Conservation (phyloP, 2,329 filamentous ascomycete species). For the Penicillium hesseltinei region DNA sequence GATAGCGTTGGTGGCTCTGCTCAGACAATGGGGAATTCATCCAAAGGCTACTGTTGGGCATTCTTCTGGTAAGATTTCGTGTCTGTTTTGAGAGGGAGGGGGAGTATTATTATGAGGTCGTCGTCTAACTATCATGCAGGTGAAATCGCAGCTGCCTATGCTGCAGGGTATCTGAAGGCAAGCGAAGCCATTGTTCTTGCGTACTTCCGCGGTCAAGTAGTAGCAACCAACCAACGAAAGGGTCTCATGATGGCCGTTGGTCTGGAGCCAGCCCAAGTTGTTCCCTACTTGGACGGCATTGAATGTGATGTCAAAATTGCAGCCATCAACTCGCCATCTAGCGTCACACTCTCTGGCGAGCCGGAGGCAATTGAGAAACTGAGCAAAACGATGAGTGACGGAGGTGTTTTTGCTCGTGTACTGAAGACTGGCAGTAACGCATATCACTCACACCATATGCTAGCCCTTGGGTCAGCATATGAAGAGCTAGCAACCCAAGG, state of each 20-base stretch:
- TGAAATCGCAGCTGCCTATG: slow-evolving; percentile 34
- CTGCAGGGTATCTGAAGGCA: slow-evolving; percentile 11
- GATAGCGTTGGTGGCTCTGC: slow-evolving; percentile 27
- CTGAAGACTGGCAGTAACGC: background rate
- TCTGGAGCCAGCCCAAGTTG: slow-evolving; percentile 3
- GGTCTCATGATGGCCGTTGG: slow-evolving; percentile 37
- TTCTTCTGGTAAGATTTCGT: slow-evolving; percentile 18
- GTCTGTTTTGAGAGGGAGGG: too few relatives aligned
- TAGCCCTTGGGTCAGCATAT: background rate
- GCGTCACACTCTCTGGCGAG: slow-evolving; percentile 12
- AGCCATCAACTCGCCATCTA: slow-evolving; percentile 6
- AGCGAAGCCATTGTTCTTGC: slow-evolving; percentile 17
- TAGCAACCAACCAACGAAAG: background rate
- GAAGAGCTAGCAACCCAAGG: background rate
- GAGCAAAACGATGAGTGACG: background rate
- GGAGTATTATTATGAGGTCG: too few relatives aligned
- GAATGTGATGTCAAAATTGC: slow-evolving; percentile 1
- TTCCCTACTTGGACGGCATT: background rate
- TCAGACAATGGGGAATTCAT: slow-evolving; percentile 19
- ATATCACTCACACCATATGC: background rate
- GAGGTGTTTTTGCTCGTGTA: background rate
- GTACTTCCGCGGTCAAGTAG: slow-evolving; percentile 25
- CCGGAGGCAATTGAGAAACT: background rate
- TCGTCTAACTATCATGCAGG: too few relatives aligned
- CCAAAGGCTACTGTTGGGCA: slow-evolving; percentile 28